Conservation (phyloP, 306 rosid genomes). For the Sophora flavescens region DNA sequence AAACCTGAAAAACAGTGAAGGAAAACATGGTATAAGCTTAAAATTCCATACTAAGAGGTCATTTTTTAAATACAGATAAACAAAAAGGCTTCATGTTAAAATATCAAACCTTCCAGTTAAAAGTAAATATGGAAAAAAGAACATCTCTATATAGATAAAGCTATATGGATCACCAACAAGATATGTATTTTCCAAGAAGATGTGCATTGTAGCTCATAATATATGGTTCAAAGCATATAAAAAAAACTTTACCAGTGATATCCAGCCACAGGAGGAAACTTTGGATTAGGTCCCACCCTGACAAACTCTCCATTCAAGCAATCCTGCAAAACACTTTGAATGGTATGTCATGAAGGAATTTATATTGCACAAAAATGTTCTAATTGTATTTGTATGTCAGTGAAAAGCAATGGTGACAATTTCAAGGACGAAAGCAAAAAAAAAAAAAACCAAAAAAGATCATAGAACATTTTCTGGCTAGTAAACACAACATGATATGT, state of each 20-base stretch:
- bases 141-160: slow-evolving; percentile 23
- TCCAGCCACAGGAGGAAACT: slow-evolving; percentile 88
- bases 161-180: slow-evolving; percentile 1
- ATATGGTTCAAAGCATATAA: slow-evolving; percentile 2
- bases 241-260: slow-evolving; percentile 80
- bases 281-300: slow-evolving; percentile 92
- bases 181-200: slow-evolving; percentile 15
- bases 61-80: slow-evolving; percentile 12
- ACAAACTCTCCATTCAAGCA: slow-evolving; percentile 98
- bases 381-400: neutral
- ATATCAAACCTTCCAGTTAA: slow-evolving; percentile 25
- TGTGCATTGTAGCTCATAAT: slow-evolving; percentile 12
- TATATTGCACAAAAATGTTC: neutral
- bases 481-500: too few relatives aligned
- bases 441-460: neutral
- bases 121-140: neutral
- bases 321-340: slow-evolving; percentile 58
- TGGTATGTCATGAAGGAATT: slow-evolving; percentile 25
- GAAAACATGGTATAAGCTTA: slow-evolving; percentile 42
- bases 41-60: neutral
- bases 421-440: neutral
- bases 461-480: neutral
- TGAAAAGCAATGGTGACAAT: neutral
- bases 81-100: slow-evolving; percentile 14
- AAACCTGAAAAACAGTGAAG: slow-evolving; percentile 72